Conservation (phyloP, 768 basidiomycete genomes). For the Amanita molliuscula region DNA sequence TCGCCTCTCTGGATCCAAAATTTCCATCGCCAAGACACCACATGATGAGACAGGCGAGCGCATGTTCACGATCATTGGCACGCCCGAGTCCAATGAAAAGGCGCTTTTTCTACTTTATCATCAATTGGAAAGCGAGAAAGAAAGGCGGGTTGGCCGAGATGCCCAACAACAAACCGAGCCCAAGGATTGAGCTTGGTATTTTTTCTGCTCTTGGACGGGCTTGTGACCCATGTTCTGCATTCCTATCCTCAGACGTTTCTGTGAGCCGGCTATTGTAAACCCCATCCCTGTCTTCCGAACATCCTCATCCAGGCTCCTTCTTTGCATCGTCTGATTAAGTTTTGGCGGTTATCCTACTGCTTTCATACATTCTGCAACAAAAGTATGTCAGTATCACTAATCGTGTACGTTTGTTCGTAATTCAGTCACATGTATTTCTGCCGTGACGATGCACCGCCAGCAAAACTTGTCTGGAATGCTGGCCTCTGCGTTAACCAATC, state of each 20-base stretch:
- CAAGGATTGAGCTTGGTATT: conserved; percentile 26
- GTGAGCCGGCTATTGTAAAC: neutral
- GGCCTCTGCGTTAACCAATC: conserved; percentile 5
- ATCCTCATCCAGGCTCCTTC: neutral
- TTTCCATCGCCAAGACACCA: conserved; percentile 98
- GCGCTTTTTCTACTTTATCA: conserved; percentile 96
- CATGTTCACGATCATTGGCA: conserved; percentile 98
- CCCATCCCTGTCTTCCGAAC: neutral
- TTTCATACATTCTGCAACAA: conserved; percentile 3
- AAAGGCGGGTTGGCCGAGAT: conserved; percentile 81
- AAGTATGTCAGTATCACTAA: conserved; percentile 8
- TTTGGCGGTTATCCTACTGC: conserved; percentile 7
- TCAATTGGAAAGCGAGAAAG: conserved; percentile 94
- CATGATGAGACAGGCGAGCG: conserved; percentile 98
- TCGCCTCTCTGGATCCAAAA: conserved; percentile 93
- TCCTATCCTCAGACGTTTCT: conserved; percentile 2
- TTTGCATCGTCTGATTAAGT: conserved; percentile 1
- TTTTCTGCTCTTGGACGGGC: neutral
- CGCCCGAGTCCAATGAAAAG: conserved; percentile 94
- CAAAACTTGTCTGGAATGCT: neutral
- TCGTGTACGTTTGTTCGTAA: conserved; percentile 6
- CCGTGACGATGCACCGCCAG: conserved; percentile 6
- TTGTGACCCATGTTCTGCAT: neutral
- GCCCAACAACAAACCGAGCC: conserved; percentile 65
- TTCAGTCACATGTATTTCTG: conserved; percentile 8